A percentile compares a stretch with the other conserved stretches of the same genome.
Conservation (phyloP, 495 filamentous ascomycete species). For the Aspergillus wentii region DNA sequence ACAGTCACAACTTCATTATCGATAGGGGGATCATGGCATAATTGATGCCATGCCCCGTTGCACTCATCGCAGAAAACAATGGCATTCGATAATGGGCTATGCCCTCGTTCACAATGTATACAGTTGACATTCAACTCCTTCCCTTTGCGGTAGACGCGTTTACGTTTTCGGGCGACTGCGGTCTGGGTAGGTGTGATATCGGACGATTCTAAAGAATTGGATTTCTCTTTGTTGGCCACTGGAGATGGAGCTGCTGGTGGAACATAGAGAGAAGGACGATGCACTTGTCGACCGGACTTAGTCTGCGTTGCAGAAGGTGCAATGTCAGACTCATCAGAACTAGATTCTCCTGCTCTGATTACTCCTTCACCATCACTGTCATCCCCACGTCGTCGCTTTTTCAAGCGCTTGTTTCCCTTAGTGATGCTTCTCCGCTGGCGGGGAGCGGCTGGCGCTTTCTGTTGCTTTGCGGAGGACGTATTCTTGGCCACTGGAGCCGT, state of each 20-base stretch:
- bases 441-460: constrained; percentile 5
- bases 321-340: constrained; percentile 44
- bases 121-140: constrained; percentile 53
- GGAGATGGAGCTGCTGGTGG: constrained; percentile 43
- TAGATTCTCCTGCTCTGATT: constrained; percentile 40
- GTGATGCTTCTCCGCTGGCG: constrained; percentile 9
- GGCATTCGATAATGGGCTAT: constrained; percentile 70
- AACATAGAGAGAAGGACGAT: constrained; percentile 67
- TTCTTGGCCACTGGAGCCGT: constrained; percentile 1
- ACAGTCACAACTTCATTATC: constrained; percentile 60
- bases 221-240: constrained; percentile 14
- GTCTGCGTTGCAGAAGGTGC: constrained; percentile 61
- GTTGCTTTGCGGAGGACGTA: constrained; percentile 5
- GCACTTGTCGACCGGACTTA: constrained; percentile 77
- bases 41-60: constrained; percentile 84
- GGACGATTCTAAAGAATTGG: constrained; percentile 30
- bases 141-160: constrained; percentile 36
- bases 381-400: constrained; percentile 46
- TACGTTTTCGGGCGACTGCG: constrained; percentile 31
- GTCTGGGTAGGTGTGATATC: constrained; percentile 27
- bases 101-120: constrained; percentile 71
- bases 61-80: constrained; percentile 97
- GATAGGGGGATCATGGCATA: constrained; percentile 83
- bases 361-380: constrained; percentile 35
- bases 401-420: constrained; percentile 18